Conservation (phyloP, 139 green algal species). For the Diplosphaera chodatii region DNA sequence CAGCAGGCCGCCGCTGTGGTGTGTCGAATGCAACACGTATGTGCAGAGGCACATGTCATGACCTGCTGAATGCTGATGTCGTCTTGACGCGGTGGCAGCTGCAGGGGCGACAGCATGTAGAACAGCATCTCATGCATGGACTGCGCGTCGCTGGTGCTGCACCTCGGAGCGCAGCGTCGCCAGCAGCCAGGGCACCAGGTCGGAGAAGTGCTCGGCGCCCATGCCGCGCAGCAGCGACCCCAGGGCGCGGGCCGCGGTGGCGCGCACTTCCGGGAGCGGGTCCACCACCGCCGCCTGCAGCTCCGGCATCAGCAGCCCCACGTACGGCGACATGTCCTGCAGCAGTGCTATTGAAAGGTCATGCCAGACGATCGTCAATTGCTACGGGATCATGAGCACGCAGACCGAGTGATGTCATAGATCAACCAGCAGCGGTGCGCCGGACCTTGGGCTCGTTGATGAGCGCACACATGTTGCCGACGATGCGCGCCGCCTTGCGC, state of each 20-base stretch:
- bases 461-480: slow-evolving; percentile 91
- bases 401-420: no score
- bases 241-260: slow-evolving; percentile 75
- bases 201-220: slow-evolving; percentile 57
- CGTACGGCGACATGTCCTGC: slow-evolving; percentile 91
- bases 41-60: no score
- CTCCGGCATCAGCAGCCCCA: slow-evolving; percentile 85
- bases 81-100: no score
- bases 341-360: background rate
- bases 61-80: no score
- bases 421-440: no score
- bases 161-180: slow-evolving; percentile 64
- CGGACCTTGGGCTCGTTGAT: slow-evolving; percentile 79
- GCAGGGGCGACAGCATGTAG: no score
- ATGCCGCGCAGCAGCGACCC: slow-evolving; percentile 76
- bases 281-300: slow-evolving; percentile 87
- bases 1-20: no score
- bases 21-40: no score
- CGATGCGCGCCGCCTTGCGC: slow-evolving; percentile 86
- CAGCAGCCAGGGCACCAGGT: slow-evolving; percentile 86
- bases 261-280: slow-evolving; percentile 84
- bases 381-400: no score
- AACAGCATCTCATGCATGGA: no score
- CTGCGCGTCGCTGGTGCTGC: background rate
- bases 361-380: no score